Evolutionary conservation across 179 eudicot genomes (phyloP).

Genomic region (Vitellaria paradoxa): DNA sequence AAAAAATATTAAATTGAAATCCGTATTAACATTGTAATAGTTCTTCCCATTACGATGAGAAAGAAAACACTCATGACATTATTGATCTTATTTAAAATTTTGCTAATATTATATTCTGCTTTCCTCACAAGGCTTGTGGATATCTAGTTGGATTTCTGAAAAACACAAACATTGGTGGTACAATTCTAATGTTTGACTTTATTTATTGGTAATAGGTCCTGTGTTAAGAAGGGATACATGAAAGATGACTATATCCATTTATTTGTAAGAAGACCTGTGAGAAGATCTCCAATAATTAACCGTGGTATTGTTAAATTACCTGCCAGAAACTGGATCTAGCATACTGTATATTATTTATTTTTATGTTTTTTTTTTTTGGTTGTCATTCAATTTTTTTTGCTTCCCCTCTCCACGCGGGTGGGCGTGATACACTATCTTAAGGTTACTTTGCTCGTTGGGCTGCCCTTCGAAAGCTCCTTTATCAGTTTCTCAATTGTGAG

Average conservation of each 20-base stretch:
- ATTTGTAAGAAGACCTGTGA: constrained; percentile 86
- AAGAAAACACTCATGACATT: too few relatives aligned
- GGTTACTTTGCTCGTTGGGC: constrained; percentile 98
- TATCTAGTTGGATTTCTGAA: neutral
- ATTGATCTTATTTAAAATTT: too few relatives aligned
- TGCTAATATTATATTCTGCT: too few relatives aligned
- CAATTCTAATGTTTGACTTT: neutral
- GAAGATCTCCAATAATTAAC: constrained; percentile 94
- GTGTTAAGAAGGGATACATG: constrained; percentile 96
- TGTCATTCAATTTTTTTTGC: neutral
- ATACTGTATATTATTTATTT: neutral
- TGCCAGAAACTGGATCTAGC: constrained; percentile 10
- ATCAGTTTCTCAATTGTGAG: constrained; percentile 69
- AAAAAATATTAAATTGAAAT: too few relatives aligned
- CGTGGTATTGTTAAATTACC: constrained; percentile 56
- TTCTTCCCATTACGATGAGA: too few relatives aligned
- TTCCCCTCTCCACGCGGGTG: constrained; percentile 3
- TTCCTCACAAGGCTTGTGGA: too few relatives aligned
- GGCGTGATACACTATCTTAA: constrained; percentile 28
- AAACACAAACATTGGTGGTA: neutral
- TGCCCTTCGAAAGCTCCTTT: constrained; percentile 80
- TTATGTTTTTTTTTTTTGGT: neutral
- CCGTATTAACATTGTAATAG: too few relatives aligned
- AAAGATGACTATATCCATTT: constrained; percentile 84
- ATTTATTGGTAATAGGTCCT: constrained; percentile 51